These are phyloP conservation scores for Pseudozyma pruni DNA, from an alignment of 1,284 basidiomycete genomes.

Conservation along the genomic window DNA sequence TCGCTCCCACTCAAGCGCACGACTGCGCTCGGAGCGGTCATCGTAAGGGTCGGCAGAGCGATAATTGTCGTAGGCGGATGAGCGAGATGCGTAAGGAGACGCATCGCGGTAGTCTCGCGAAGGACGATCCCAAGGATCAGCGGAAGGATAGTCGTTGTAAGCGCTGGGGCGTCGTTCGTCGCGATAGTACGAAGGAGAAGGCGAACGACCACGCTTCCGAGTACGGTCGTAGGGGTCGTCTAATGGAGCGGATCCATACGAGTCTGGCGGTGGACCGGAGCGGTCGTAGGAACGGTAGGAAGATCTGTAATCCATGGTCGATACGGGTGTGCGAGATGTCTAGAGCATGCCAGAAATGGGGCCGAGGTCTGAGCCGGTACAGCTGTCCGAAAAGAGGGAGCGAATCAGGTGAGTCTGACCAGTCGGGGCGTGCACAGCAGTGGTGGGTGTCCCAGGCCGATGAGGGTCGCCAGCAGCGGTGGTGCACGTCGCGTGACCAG, in stretches of 20 bases:
- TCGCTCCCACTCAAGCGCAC: conserved; percentile 40
- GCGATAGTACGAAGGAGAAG: conserved; percentile 36
- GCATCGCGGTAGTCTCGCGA: conserved; percentile 42
- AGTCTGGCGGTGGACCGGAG: conserved; percentile 12
- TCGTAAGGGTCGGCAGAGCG: conserved; percentile 36
- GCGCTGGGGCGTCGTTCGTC: conserved; percentile 23
- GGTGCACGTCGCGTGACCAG: no score
- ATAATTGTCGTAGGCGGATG: conserved; percentile 35
- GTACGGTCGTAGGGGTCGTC: conserved; percentile 42
- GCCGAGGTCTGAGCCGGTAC: no score
- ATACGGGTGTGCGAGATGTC: not conserved
- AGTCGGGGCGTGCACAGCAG: not conserved
- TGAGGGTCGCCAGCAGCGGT: no score
- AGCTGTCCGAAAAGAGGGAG: not conserved
- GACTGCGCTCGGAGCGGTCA: conserved; percentile 29
- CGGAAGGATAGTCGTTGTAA: conserved; percentile 31
- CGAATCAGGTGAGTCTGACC: not conserved
- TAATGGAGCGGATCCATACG: conserved; percentile 10
- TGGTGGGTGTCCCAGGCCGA: not conserved
- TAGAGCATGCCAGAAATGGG: conserved; percentile 6
- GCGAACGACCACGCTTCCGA: conserved; percentile 50
- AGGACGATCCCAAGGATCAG: conserved; percentile 42
- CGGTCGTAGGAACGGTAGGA: conserved; percentile 44
- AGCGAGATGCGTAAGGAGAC: conserved; percentile 22
- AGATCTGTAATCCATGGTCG: conserved; percentile 43